Percentiles rank a stretch among this genome's conserved stretches.
Evolutionary conservation across 306 rosid genomes (phyloP).

Genomic region (Dalbergia oliveri): DNA sequence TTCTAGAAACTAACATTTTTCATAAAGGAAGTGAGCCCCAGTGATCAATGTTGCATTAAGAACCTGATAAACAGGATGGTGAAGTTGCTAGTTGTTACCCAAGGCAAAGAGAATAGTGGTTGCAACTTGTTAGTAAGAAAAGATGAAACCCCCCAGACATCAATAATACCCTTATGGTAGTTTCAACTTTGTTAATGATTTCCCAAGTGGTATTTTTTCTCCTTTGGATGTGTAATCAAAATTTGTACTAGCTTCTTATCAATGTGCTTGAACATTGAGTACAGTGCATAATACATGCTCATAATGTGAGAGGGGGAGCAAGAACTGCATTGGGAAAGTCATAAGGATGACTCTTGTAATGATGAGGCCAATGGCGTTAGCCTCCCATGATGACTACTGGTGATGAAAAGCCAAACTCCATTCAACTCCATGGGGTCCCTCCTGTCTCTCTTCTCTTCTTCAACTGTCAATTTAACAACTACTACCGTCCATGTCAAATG

Average conservation of each 20-base stretch:
- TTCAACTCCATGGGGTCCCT: conserved; percentile 53
- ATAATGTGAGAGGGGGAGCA: conserved; percentile 2
- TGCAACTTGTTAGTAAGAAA: background rate
- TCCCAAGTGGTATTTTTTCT: conserved; percentile 17
- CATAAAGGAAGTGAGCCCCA: conserved; percentile 30
- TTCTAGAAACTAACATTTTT: conserved; percentile 44
- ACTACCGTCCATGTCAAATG: conserved; percentile 30
- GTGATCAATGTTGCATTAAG: background rate
- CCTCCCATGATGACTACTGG: conserved; percentile 36
- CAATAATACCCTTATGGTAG: background rate
- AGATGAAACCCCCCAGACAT: background rate
- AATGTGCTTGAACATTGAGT: no score
- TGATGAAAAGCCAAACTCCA: conserved; percentile 46
- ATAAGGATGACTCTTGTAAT: conserved; percentile 37
- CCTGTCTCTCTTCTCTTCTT: background rate
- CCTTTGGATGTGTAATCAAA: conserved; percentile 33
- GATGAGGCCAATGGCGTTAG: conserved; percentile 47
- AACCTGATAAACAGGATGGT: no score
- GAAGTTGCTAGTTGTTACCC: no score
- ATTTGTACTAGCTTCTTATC: conserved; percentile 17
- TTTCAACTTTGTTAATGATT: conserved; percentile 32
- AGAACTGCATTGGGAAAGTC: conserved; percentile 43
- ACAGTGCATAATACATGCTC: background rate
- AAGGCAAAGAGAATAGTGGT: background rate
- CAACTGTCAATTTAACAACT: conserved; percentile 20